These are phyloP conservation scores for Hanseniaspora uvarum DNA, from an alignment of 1,139 yeast genomes.

Conservation along the genomic window DNA sequence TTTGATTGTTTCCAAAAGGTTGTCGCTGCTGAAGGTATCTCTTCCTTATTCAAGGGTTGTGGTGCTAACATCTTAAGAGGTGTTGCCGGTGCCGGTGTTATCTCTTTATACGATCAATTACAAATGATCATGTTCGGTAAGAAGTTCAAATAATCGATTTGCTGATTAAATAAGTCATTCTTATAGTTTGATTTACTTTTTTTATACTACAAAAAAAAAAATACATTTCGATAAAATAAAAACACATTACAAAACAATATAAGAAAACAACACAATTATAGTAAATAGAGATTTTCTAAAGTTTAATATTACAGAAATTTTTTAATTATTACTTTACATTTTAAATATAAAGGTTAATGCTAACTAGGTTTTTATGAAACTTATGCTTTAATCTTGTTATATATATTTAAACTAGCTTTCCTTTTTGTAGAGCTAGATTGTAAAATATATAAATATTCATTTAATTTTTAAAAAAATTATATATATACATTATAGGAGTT, in stretches of 20 bases:
- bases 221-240: not conserved
- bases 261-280: not conserved
- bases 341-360: not conserved
- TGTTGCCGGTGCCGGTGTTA: constrained; percentile 82
- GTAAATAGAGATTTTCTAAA: constrained; percentile 4
- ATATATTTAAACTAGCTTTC: not conserved
- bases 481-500: no score
- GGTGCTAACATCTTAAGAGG: constrained; percentile 83
- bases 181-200: not conserved
- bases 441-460: constrained; percentile 11
- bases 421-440: not conserved
- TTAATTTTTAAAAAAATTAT: no score
- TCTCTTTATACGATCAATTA: constrained; percentile 69
- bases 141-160: constrained; percentile 44
- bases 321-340: not conserved
- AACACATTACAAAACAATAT: not conserved
- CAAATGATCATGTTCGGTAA: constrained; percentile 64
- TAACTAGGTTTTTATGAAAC: not conserved
- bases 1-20: constrained; percentile 63
- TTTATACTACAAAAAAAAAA: no score
- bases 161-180: not conserved
- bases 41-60: constrained; percentile 72
- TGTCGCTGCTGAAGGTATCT: constrained; percentile 62
- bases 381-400: not conserved
- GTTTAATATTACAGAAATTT: not conserved